phyloP scores from a whole-genome alignment of 2,329 filamentous ascomycete species.

The Gyromitra esculenta region DNA sequence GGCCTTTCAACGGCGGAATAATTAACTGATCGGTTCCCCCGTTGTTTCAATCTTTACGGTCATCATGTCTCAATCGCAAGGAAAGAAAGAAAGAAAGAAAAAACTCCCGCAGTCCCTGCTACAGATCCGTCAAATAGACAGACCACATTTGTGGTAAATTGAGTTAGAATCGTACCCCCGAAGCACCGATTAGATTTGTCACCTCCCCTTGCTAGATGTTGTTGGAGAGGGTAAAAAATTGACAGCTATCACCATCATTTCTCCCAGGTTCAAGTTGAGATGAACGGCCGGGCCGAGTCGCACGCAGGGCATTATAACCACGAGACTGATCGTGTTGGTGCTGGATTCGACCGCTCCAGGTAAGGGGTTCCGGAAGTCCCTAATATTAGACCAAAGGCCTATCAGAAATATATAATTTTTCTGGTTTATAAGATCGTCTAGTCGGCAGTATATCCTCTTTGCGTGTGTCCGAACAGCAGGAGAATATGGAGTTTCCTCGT shows the following conservation, averaged over 20 bases:
- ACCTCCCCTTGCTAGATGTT: slow-evolving; percentile 34
- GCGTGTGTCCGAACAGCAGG: slow-evolving; percentile 48
- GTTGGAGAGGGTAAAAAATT: slow-evolving; percentile 31
- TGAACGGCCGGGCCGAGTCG: slow-evolving; percentile 48
- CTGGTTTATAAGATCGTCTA: slow-evolving; percentile 46
- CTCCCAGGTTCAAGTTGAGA: slow-evolving; percentile 39
- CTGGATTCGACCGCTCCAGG: slow-evolving; percentile 45
- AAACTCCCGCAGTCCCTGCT: slow-evolving; percentile 41
- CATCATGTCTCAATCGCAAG: slow-evolving; percentile 41
- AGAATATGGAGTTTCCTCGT: slow-evolving; percentile 47
- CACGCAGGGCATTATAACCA: slow-evolving; percentile 47
- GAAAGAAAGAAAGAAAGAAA: slow-evolving; percentile 5
- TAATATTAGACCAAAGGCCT: slow-evolving; percentile 35
- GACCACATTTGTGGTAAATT: slow-evolving; percentile 23
- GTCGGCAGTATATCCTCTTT: slow-evolving; percentile 48
- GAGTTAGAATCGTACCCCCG: slow-evolving; percentile 22
- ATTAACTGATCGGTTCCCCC: slow-evolving; percentile 20
- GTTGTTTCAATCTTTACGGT: slow-evolving; percentile 39
- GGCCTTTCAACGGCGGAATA: slow-evolving; percentile 32
- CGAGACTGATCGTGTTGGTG: slow-evolving; percentile 50
- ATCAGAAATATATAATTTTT: slow-evolving; percentile 33
- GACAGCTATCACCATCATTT: slow-evolving; percentile 33
- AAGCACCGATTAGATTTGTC: slow-evolving; percentile 44
- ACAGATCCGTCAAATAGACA: slow-evolving; percentile 40
- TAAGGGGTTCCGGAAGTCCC: slow-evolving; percentile 46